These are phyloP conservation scores for Mariannaea elegans DNA, from an alignment of 2,329 filamentous ascomycete genomes.

Conservation along the genomic window DNA sequence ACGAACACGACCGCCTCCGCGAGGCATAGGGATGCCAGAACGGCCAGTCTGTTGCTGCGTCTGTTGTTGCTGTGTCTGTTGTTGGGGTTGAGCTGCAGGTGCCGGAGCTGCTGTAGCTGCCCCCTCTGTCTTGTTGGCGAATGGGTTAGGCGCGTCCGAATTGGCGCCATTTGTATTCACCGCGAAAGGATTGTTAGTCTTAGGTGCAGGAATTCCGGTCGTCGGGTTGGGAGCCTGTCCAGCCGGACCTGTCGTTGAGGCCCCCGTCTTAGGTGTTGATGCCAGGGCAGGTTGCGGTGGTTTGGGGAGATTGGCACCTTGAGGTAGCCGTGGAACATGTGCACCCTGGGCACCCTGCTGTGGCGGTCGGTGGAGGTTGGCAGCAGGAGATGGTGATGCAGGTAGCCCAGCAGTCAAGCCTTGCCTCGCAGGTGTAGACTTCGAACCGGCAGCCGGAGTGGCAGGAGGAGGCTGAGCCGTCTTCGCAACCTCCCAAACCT, in stretches of 20 bases:
- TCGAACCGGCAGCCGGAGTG: conserved; percentile 29
- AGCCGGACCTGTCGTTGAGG: conserved; percentile 28
- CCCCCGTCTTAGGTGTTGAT: conserved; percentile 24
- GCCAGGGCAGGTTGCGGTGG: conserved; percentile 25
- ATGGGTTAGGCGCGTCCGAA: conserved; percentile 40
- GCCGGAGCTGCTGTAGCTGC: conserved; percentile 24
- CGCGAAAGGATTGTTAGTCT: conserved; percentile 46
- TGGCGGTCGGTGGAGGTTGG: conserved; percentile 2
- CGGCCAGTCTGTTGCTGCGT: conserved; percentile 33
- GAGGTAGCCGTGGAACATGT: conserved; percentile 1
- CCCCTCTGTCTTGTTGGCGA: conserved; percentile 35
- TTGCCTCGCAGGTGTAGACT: conserved; percentile 37
- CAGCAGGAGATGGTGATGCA: conserved; percentile 32
- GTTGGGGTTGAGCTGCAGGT: conserved; percentile 27
- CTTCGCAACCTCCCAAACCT: conserved; percentile 88
- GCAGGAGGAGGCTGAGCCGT: conserved; percentile 46
- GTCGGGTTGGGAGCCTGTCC: conserved; percentile 18
- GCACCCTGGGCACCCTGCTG: conserved; percentile 22
- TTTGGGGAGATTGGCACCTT: conserved; percentile 12
- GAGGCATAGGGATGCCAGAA: conserved; percentile 53
- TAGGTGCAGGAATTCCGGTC: conserved; percentile 33
- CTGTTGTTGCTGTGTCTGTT: conserved; percentile 30
- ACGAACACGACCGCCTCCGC: conserved; percentile 52
- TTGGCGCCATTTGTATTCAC: conserved; percentile 28
- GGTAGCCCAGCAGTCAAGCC: conserved; percentile 32